phyloP scores from a whole-genome alignment of 495 filamentous ascomycete genomes.

The Penicillium longicatenatum region DNA sequence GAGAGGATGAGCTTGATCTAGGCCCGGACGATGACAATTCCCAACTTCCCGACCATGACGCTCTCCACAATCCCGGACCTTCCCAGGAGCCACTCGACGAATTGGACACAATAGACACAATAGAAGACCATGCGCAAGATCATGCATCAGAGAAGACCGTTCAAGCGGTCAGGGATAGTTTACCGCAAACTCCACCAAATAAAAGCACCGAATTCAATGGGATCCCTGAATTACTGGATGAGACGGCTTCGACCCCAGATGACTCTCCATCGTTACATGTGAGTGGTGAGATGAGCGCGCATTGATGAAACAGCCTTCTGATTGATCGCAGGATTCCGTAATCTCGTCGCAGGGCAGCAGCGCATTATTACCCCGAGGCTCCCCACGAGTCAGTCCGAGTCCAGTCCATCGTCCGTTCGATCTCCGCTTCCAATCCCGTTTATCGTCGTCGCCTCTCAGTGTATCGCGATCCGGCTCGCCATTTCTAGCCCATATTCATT shows the following conservation, averaged over 20 bases:
- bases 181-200: constrained; percentile 30
- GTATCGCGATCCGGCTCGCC: constrained; percentile 76
- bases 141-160: constrained; percentile 24
- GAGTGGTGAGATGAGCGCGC: constrained; percentile 28
- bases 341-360: constrained; percentile 76
- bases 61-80: constrained; percentile 20
- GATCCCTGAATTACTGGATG: constrained; percentile 43
- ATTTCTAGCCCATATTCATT: constrained; percentile 72
- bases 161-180: constrained; percentile 11
- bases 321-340: constrained; percentile 70
- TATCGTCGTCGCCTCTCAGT: constrained; percentile 59
- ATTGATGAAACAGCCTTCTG: constrained; percentile 15
- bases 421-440: constrained; percentile 85
- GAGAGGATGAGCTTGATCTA: constrained; percentile 52
- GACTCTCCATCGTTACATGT: constrained; percentile 90
- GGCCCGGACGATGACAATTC: constrained; percentile 38
- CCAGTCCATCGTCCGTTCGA: constrained; percentile 92
- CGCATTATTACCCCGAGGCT: constrained; percentile 49
- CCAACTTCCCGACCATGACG: constrained; percentile 26
- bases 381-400: constrained; percentile 60
- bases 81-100: constrained; percentile 26
- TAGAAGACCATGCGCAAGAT: constrained; percentile 27
- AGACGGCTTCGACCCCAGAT: constrained; percentile 72
- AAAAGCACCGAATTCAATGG: constrained; percentile 22
- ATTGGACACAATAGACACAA: constrained; percentile 27